Evolutionary conservation across 2,329 filamentous ascomycete species (phyloP).

Genomic region (Phyllosticta citribraziliensis): DNA sequence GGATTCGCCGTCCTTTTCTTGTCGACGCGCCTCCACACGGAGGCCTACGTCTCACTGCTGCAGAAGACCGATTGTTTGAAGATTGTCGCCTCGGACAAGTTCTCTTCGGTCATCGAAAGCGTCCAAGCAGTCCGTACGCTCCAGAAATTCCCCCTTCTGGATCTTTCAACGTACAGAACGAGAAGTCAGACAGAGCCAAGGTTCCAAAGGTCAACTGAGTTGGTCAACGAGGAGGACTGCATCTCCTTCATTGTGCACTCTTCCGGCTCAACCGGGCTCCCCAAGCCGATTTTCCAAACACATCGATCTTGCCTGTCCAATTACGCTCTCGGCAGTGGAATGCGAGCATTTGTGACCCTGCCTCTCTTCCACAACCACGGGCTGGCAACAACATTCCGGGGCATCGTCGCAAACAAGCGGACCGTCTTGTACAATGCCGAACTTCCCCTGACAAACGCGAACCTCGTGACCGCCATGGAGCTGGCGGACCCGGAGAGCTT

Average conservation of each 20-base stretch:
- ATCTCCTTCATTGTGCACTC: conserved; percentile 34
- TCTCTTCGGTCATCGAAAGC: not conserved
- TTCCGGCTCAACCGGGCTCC: conserved; percentile 50
- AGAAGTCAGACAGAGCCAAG: not conserved
- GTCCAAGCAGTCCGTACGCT: not conserved
- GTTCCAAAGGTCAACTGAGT: not conserved
- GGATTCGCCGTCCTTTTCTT: conserved; percentile 47
- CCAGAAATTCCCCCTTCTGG: not conserved
- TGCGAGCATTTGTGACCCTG: conserved; percentile 5
- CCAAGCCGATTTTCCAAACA: conserved; percentile 53
- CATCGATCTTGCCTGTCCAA: conserved; percentile 39
- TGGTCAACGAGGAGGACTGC: conserved; percentile 20
- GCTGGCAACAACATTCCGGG: conserved; percentile 11
- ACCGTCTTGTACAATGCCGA: conserved; percentile 46
- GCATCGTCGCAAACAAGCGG: conserved; percentile 31
- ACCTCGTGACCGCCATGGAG: conserved; percentile 37
- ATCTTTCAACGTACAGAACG: not conserved
- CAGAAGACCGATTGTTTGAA: conserved; percentile 30
- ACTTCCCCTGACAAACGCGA: conserved; percentile 44
- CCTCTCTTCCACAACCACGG: conserved; percentile 14
- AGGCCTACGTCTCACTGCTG: conserved; percentile 34
- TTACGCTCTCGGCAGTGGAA: conserved; percentile 8
- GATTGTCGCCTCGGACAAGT: not conserved
- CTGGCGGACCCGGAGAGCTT: conserved; percentile 41
- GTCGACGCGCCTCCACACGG: conserved; percentile 43